phyloP scores from a whole-genome alignment of 768 basidiomycete species.

The Suillus ampliporus region DNA sequence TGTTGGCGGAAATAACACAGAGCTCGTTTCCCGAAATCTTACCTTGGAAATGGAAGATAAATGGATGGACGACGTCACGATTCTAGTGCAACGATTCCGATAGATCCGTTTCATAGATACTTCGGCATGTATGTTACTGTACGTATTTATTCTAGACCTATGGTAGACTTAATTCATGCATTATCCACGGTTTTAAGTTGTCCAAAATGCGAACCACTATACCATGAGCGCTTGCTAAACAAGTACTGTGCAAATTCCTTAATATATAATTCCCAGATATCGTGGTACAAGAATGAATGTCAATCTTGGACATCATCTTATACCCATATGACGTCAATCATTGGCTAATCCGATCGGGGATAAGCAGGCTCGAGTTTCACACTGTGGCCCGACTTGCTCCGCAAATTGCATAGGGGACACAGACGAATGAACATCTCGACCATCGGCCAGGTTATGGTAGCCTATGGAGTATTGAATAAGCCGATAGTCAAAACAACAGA shows the following conservation, averaged over 20 bases:
- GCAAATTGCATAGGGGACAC: slow-evolving; percentile 59
- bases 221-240: slow-evolving; percentile 1
- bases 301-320: slow-evolving; percentile 3
- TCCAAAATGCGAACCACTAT: not conserved
- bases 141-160: slow-evolving; percentile 20
- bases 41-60: slow-evolving; percentile 56
- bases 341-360: slow-evolving; percentile 15
- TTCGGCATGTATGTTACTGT: slow-evolving; percentile 10
- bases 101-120: not conserved
- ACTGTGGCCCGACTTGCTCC: slow-evolving; percentile 41
- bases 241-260: not conserved
- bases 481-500: slow-evolving; percentile 4
- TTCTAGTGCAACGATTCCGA: slow-evolving; percentile 47
- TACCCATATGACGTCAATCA: slow-evolving; percentile 4
- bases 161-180: slow-evolving; percentile 1
- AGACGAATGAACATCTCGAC: slow-evolving; percentile 67
- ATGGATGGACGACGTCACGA: slow-evolving; percentile 57
- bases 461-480: slow-evolving; percentile 42
- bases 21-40: slow-evolving; percentile 47
- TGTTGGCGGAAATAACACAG: slow-evolving; percentile 47
- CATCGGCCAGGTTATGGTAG: slow-evolving; percentile 76
- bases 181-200: not conserved
- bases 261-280: not conserved
- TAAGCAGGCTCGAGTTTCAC: slow-evolving; percentile 24
- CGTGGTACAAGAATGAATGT: not conserved